Conservation (phyloP, 169 alveolate genomes). For the Perkinsus olseni region DNA sequence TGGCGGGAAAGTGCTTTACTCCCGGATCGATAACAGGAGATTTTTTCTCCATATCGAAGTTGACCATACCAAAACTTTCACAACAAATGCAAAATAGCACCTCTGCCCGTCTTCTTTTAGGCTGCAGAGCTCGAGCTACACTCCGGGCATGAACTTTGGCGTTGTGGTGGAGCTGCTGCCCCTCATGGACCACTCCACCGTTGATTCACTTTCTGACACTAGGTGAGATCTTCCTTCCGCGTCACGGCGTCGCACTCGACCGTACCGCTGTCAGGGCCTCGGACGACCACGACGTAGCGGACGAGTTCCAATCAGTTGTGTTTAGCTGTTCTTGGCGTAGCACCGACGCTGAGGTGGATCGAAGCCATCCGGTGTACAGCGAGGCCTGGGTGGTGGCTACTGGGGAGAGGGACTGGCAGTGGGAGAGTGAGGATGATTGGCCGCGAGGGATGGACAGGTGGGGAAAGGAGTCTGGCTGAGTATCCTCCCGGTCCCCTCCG, state of each 20-base stretch:
- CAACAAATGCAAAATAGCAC: too few species aligned
- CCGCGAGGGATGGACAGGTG: neutral
- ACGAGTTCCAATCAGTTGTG: neutral
- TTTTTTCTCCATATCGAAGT: too few species aligned
- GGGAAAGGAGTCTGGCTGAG: neutral
- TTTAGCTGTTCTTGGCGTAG: neutral
- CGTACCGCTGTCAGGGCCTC: too few species aligned
- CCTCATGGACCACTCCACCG: too few species aligned
- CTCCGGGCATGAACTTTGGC: neutral
- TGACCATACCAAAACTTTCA: too few species aligned
- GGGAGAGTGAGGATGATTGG: neutral
- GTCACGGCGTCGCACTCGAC: too few species aligned
- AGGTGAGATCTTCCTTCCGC: too few species aligned
- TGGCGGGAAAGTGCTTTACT: too few species aligned
- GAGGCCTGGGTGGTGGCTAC: neutral
- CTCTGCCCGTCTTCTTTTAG: neutral
- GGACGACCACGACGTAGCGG: neutral
- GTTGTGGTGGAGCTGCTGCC: neutral
- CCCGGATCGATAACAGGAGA: too few species aligned
- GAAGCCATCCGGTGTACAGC: neutral
- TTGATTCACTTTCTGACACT: too few species aligned
- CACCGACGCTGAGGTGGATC: neutral
- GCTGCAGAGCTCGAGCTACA: neutral
- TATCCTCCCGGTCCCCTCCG: neutral
- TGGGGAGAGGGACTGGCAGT: neutral